phyloP scores from a whole-genome alignment of 1,284 basidiomycete genomes.

The Clitocybe nebularis region DNA sequence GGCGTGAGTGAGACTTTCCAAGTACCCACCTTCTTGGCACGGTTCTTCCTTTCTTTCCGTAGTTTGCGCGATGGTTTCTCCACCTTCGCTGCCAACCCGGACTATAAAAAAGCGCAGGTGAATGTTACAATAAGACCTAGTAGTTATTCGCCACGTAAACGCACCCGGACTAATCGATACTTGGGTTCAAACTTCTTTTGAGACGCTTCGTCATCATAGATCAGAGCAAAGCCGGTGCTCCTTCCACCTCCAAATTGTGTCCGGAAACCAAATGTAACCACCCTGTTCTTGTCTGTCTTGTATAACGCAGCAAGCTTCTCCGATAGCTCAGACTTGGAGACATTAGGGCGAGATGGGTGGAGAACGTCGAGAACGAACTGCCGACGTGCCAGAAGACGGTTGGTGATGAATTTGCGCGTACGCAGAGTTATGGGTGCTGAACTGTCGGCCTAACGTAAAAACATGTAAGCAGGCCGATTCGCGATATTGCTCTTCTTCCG shows the following conservation, averaged over 20 bases:
- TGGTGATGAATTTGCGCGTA: slow-evolving; percentile 99
- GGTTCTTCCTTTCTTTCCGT: slow-evolving; percentile 99
- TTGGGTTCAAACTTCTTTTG: slow-evolving; percentile 98
- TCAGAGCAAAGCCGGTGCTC: slow-evolving; percentile 95
- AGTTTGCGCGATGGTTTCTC: slow-evolving; percentile 95
- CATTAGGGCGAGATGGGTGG: slow-evolving; percentile 94
- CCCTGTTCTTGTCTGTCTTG: slow-evolving; percentile 75
- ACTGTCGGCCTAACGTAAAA: slow-evolving; percentile 62
- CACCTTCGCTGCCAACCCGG: slow-evolving; percentile 80
- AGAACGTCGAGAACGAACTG: slow-evolving; percentile 95
- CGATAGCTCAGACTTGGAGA: slow-evolving; percentile 89
- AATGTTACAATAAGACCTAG: too few relatives aligned
- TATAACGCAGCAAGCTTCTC: slow-evolving; percentile 88
- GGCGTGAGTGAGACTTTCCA: not conserved
- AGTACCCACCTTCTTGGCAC: slow-evolving; percentile 85
- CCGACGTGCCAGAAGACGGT: slow-evolving; percentile 92
- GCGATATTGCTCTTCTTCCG: not conserved
- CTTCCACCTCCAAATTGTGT: slow-evolving; percentile 99
- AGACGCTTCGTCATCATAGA: slow-evolving; percentile 95
- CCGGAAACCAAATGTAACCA: slow-evolving; percentile 78
- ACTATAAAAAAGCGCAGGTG: slow-evolving; percentile 44
- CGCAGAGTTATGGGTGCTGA: slow-evolving; percentile 94
- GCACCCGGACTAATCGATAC: slow-evolving; percentile 91
- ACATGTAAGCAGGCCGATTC: not conserved
- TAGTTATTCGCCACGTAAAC: slow-evolving; percentile 30